These are phyloP conservation scores for Metarhizium brunneum DNA, from an alignment of 2,329 filamentous ascomycete species.

Conservation along the genomic window DNA sequence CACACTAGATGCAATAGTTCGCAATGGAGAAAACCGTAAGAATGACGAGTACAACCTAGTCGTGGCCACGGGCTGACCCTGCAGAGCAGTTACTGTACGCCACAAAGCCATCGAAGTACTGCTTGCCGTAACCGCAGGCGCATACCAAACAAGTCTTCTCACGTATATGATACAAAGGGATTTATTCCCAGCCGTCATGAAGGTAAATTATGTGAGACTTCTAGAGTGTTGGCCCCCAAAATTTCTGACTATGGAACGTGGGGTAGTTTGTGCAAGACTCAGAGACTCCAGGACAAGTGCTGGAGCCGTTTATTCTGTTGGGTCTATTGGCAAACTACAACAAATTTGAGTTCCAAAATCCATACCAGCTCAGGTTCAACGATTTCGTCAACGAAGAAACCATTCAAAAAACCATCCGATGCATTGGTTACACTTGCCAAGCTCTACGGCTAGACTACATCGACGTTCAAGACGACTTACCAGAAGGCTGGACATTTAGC, in stretches of 20 bases:
- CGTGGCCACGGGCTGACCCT: not conserved
- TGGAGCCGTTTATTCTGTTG: constrained; percentile 72
- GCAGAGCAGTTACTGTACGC: constrained; percentile 56
- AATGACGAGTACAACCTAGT: constrained; percentile 7
- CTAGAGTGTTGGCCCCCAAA: not conserved
- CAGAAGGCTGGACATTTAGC: constrained; percentile 79
- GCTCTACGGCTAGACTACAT: constrained; percentile 67
- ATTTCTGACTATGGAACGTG: constrained; percentile 3
- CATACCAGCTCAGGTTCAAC: constrained; percentile 82
- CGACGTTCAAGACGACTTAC: constrained; percentile 79
- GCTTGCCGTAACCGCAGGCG: constrained; percentile 79
- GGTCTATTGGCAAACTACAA: constrained; percentile 95
- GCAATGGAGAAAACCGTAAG: constrained; percentile 63
- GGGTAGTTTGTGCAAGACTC: constrained; percentile 71
- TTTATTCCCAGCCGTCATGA: constrained; percentile 89
- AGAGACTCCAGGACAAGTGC: constrained; percentile 51
- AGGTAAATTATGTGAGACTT: constrained; percentile 42
- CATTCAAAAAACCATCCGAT: constrained; percentile 72
- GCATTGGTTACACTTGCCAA: constrained; percentile 64
- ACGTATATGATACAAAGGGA: constrained; percentile 95
- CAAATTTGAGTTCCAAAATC: constrained; percentile 98
- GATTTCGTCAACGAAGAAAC: constrained; percentile 91
- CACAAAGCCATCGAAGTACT: constrained; percentile 74
- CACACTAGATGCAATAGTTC: constrained; percentile 72
- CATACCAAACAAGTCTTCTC: constrained; percentile 87